Evolutionary conservation across 768 basidiomycete species (phyloP), one percentile per base, ranked within the genome.

Genomic region (Arthromyces matolae): DNA sequence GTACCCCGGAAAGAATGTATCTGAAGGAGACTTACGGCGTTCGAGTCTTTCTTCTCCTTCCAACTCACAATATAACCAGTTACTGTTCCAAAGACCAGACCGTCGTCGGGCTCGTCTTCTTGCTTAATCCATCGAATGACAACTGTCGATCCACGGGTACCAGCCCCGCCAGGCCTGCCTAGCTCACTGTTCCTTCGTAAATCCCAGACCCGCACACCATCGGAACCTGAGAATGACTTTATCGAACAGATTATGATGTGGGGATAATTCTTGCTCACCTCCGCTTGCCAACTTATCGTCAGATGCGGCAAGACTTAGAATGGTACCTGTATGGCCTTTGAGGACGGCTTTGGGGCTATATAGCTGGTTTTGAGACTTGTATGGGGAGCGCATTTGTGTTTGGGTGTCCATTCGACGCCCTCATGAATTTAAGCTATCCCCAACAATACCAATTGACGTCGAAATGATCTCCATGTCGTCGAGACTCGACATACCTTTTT

Each of bases 21-120:
- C n/a, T n/a, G n/a, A n/a, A n/a, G n/a, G n/a, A n/a, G n/a, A n/a
- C n/a, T n/a, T n/a, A n/a, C n/a, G n/a, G n/a, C n/a, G n/a, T n/a
- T n/a, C n/a, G n/a, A n/a, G n/a, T n/a, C n/a, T n/a, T n/a, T n/a
- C n/a, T n/a, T n/a, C n/a, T n/a, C n/a, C n/a, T n/a, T n/a, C n/a
- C n/a, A n/a, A n/a, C n/a, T n/a, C n/a, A 51, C 45, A 20, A 51
- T 18, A 24, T 27, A 46, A 8, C 50, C 50, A 39, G 24, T 38
- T 4, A 19, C 35, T 19, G 50, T 51, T 20, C 50, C 38, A 32
- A 36, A 51, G 12, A 45, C 28, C 13, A 51, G 32, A n/a, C 43
- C 50, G 16, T 51, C 49, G 14, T 51, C 50, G 5, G 43, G 43
- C 3, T 51, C 37, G 32, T 51, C 50, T 8, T 46, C 36, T 12